Conservation (phyloP, 352 stramenopile genomes). For the Pythium diclinum region DNA sequence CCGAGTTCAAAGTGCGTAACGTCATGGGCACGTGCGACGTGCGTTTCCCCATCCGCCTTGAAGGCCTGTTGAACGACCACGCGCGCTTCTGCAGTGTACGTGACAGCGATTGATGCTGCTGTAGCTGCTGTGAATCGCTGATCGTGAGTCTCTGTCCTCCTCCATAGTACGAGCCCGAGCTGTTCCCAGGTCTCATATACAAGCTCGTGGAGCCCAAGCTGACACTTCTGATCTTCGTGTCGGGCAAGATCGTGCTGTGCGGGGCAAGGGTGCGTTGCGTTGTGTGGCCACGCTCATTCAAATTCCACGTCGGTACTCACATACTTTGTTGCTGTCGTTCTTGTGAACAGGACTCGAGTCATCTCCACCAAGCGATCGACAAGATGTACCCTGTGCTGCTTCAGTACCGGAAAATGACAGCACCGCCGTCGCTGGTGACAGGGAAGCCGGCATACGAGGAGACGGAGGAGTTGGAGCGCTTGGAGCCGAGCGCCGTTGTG, state of each 20-base stretch:
- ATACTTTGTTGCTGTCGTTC: not conserved
- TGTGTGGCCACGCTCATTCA: not conserved
- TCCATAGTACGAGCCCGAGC: conserved; percentile 95
- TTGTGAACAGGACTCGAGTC: conserved; percentile 27
- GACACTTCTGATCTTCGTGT: conserved; percentile 99
- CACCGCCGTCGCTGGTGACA: conserved; percentile 63
- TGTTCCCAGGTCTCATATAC: conserved; percentile 99
- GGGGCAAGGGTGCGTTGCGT: conserved; percentile 55
- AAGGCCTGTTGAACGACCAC: conserved; percentile 97
- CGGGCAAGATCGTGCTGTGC: conserved; percentile 95
- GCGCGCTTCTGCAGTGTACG: conserved; percentile 92
- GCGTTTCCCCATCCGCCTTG: conserved; percentile 97
- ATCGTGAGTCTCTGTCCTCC: not conserved
- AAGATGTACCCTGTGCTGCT: conserved; percentile 73
- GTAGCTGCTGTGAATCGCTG: not conserved
- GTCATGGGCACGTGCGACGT: conserved; percentile 98
- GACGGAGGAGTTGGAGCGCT: conserved; percentile 56
- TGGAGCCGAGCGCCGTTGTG: conserved; percentile 57
- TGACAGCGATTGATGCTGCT: conserved; percentile 8
- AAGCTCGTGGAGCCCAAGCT: conserved; percentile 95
- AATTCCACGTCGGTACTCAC: not conserved
- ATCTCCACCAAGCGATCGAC: conserved; percentile 65
- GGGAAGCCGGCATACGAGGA: conserved; percentile 68
- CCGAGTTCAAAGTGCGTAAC: conserved; percentile 95
- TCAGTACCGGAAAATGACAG: conserved; percentile 69